Evolutionary conservation across 1,284 basidiomycete genomes (phyloP).

Genomic region (Agroathelia rolfsii): DNA sequence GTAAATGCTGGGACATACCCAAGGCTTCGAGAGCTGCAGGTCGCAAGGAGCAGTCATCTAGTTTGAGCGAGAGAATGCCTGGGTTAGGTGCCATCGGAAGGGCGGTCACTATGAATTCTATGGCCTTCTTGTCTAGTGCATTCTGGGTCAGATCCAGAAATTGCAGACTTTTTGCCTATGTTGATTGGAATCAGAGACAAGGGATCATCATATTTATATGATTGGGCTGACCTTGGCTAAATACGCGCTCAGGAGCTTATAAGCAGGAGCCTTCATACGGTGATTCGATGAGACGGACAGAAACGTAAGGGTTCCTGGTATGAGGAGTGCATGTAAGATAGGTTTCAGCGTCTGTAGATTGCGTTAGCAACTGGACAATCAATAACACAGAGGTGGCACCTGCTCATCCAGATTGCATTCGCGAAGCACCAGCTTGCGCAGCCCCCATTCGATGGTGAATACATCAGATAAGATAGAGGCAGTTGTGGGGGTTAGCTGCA

Average conservation of each 20-base stretch:
- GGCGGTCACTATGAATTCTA: conserved; percentile 75
- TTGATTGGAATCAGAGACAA: conserved; percentile 7
- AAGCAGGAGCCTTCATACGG: conserved; percentile 70
- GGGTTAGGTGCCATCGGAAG: conserved; percentile 43
- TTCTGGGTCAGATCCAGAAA: conserved; percentile 91
- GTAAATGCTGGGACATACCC: conserved; percentile 35
- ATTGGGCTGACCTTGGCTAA: conserved; percentile 47
- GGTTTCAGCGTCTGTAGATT: conserved; percentile 68
- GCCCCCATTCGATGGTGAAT: conserved; percentile 82
- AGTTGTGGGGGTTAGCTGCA: conserved; percentile 59
- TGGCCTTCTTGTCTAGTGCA: conserved; percentile 70
- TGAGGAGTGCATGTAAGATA: conserved; percentile 82
- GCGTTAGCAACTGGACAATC: conserved; percentile 9
- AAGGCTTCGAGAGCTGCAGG: conserved; percentile 68
- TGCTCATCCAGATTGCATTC: conserved; percentile 76
- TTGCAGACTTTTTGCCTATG: conserved; percentile 59
- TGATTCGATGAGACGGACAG: conserved; percentile 84
- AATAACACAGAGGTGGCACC: conserved; percentile 30
- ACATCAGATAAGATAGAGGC: conserved; percentile 82
- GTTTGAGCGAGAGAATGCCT: conserved; percentile 64
- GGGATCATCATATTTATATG: conserved; percentile 1
- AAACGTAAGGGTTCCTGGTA: conserved; percentile 74
- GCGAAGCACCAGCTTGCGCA: conserved; percentile 72
- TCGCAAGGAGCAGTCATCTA: conserved; percentile 76
- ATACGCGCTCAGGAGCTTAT: conserved; percentile 77